Conservation (phyloP, 805 yeast genomes). For the Nakazawaea anatomiae region DNA sequence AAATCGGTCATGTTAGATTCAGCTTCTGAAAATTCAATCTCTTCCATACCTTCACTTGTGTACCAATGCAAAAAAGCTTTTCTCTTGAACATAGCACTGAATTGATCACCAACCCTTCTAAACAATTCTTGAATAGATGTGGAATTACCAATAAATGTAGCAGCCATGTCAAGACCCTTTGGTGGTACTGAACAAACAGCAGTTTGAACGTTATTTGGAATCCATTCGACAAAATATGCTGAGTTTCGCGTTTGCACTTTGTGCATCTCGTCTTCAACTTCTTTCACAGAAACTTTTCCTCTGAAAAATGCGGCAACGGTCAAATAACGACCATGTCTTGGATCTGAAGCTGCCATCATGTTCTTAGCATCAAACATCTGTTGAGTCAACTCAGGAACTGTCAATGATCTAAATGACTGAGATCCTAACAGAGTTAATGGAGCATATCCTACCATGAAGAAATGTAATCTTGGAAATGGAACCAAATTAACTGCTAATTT, state of each 20-base stretch:
- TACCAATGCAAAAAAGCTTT: slow-evolving; percentile 97
- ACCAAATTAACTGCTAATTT: slow-evolving; percentile 91
- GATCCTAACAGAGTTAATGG: slow-evolving; percentile 81
- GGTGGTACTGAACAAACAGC: slow-evolving; percentile 92
- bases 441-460: slow-evolving; percentile 93
- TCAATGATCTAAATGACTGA: slow-evolving; percentile 73
- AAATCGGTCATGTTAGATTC: slow-evolving; percentile 87
- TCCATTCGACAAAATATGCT: slow-evolving; percentile 89
- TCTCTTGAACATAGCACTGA: slow-evolving; percentile 87
- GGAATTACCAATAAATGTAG: slow-evolving; percentile 90
- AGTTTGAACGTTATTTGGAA: slow-evolving; percentile 91
- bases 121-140: slow-evolving; percentile 90
- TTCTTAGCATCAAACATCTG: slow-evolving; percentile 89
- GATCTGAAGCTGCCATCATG: slow-evolving; percentile 96
- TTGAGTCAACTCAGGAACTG: slow-evolving; percentile 89
- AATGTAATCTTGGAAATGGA: slow-evolving; percentile 93
- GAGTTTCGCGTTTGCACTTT: slow-evolving; percentile 78
- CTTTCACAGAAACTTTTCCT: slow-evolving; percentile 88
- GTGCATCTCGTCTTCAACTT: slow-evolving; percentile 91
- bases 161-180: slow-evolving; percentile 78
- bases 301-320: slow-evolving; percentile 93
- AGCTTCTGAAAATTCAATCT: slow-evolving; percentile 89
- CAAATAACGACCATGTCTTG: slow-evolving; percentile 83
- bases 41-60: slow-evolving; percentile 95
- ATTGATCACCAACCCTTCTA: slow-evolving; percentile 84